phyloP scores from a whole-genome alignment of 495 filamentous ascomycete genomes.

The Podospora pseudopauciseta region DNA sequence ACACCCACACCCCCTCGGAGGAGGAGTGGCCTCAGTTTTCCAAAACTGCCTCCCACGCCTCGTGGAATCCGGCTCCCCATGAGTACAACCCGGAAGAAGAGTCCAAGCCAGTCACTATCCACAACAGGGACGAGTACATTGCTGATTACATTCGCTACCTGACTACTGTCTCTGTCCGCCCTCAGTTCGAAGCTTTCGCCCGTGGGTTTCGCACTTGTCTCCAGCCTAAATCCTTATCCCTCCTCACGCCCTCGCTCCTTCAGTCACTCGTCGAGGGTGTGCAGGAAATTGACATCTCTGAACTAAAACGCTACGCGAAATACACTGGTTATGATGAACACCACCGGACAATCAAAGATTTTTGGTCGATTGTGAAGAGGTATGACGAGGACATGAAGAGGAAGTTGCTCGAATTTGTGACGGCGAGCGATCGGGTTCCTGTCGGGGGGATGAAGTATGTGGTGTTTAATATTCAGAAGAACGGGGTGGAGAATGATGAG shows the following conservation, averaged over 20 bases:
- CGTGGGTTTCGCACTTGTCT: constrained; percentile 78
- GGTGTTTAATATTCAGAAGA: constrained; percentile 77
- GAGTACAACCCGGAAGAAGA: constrained; percentile 43
- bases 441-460: constrained; percentile 76
- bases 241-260: constrained; percentile 67
- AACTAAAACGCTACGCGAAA: constrained; percentile 61
- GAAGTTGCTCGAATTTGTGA: constrained; percentile 87
- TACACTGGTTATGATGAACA: constrained; percentile 76
- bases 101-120: constrained; percentile 63
- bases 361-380: constrained; percentile 73
- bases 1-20: not conserved
- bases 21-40: constrained; percentile 44
- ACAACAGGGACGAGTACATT: constrained; percentile 73
- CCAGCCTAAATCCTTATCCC: constrained; percentile 60
- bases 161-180: constrained; percentile 68
- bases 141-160: constrained; percentile 87
- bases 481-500: constrained; percentile 60
- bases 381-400: constrained; percentile 67
- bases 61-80: constrained; percentile 27
- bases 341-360: constrained; percentile 66
- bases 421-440: constrained; percentile 84
- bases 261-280: constrained; percentile 78
- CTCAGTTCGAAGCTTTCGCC: constrained; percentile 76
- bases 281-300: constrained; percentile 69
- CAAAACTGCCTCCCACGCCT: constrained; percentile 14